Base-by-base conservation (phyloP, 163 green algal species). In the Prototheca wickerhamii region DNA sequence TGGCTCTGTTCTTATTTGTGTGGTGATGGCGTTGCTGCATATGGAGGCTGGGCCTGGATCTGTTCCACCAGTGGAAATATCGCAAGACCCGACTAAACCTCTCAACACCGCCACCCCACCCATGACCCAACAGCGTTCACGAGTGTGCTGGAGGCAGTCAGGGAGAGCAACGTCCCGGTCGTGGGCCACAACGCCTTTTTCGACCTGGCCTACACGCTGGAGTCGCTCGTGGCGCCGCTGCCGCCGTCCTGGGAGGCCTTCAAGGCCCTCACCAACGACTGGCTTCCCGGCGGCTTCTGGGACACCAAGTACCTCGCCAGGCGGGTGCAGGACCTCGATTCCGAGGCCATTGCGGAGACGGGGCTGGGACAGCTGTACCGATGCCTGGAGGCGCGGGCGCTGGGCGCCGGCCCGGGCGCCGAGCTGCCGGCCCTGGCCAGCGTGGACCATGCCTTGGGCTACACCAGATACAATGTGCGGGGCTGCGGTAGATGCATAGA, bases 101-200 rank as follows among this genome's bases (percentile, higher is more conserved):
- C n/a, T n/a, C n/a, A n/a, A n/a, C n/a, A n/a, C n/a, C n/a, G n/a
- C n/a, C n/a, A n/a, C n/a, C 37, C 1, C 37, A 21, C 37, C 37
- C 37, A 44, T 44, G 37, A 10, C 10, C 37, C 10, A 10, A 0
- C 79, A 55, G 78, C 76, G 29, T 91, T 91, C 64, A 73, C 72
- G 4, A 32, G 55, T 4, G 81, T 94, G 30, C 68, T 92, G 31
- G 77, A 87, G 60, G 67, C 71, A 18, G 81, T 93, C 61, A 67
- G 79, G 2, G 73, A 81, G 28, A 69, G 73, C 67, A 63, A 71
- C 23, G 83, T 82, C 68, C 87, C 87, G 6, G 83, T 71, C 0
- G 79, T 91, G 0, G 86, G 83, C 0, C 87, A 94, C 77, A 94
- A 94, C 76, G 64, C 83, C 37, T 64, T 78, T 28, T 87, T 87